A percentile compares a stretch with the other conserved stretches of the same genome.
These are phyloP conservation scores for Epichloe coenophiala DNA, from an alignment of 2,329 filamentous ascomycete genomes.

Conservation along the genomic window DNA sequence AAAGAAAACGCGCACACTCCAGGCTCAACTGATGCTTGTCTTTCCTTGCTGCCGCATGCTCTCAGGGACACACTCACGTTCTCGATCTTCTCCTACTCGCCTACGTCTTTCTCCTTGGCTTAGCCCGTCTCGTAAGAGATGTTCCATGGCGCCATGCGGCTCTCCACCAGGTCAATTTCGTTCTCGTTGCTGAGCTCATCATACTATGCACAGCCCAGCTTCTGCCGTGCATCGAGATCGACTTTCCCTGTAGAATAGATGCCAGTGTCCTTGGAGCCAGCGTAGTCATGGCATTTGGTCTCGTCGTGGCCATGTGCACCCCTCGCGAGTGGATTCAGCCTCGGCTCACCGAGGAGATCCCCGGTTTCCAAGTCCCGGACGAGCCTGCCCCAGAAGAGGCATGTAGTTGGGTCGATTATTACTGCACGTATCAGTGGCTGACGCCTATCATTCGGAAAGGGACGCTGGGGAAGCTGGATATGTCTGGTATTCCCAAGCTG, in stretches of 20 bases:
- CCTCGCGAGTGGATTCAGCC: constrained; percentile 38
- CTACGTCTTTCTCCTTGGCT: constrained; percentile 30
- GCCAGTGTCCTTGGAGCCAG: constrained; percentile 21
- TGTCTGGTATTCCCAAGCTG: constrained; percentile 33
- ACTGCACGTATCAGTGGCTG: constrained; percentile 37
- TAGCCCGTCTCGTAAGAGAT: constrained; percentile 27
- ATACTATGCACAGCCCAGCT: constrained; percentile 24
- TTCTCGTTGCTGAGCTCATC: constrained; percentile 23
- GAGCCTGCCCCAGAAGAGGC: constrained; percentile 37
- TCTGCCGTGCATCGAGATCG: constrained; percentile 30
- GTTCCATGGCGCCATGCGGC: constrained; percentile 31
- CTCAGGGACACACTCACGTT: constrained; percentile 20
- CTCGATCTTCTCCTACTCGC: constrained; percentile 22
- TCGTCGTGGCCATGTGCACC: constrained; percentile 30
- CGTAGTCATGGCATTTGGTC: constrained; percentile 22
- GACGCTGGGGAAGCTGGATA: constrained; percentile 27
- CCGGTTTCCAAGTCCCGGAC: constrained; percentile 21
- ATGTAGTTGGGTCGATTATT: constrained; percentile 39
- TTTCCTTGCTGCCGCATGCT: constrained; percentile 24
- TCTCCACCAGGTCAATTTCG: constrained; percentile 35
- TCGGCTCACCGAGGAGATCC: constrained; percentile 23
- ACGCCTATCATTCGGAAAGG: constrained; percentile 36
- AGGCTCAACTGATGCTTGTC: constrained; percentile 12
- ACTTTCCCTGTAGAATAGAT: constrained; percentile 17
- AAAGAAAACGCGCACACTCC: too few relatives aligned